phyloP scores from a whole-genome alignment of 805 yeast genomes.

The Hemisphaericaspora nanyangensis region DNA sequence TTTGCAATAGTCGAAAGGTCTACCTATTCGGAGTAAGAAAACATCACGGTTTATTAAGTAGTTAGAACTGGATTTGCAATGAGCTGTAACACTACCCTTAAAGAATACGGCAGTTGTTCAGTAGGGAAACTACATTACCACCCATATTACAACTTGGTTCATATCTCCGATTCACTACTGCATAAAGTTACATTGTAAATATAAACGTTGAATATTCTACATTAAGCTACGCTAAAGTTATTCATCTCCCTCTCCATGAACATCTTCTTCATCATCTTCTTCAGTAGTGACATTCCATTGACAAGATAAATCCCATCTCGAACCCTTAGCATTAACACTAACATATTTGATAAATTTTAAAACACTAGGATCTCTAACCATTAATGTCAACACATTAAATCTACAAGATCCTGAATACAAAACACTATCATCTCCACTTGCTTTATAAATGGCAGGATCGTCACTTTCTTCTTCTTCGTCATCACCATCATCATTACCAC shows the following conservation, averaged over 20 bases:
- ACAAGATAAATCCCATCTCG: constrained; percentile 85
- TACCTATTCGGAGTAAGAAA: too few relatives aligned
- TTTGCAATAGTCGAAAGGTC: too few relatives aligned
- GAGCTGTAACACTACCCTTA: too few relatives aligned
- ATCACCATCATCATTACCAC: constrained; percentile 41
- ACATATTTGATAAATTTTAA: constrained; percentile 90
- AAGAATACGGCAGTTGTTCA: too few relatives aligned
- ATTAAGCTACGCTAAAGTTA: too few relatives aligned
- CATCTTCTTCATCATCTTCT: constrained; percentile 40
- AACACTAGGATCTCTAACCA: constrained; percentile 81
- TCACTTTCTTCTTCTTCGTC: constrained; percentile 49
- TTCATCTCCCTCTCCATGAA: constrained; percentile 10
- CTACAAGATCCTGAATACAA: constrained; percentile 74
- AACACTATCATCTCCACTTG: constrained; percentile 63
- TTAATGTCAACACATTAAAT: constrained; percentile 77
- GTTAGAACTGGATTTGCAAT: too few relatives aligned
- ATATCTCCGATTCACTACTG: too few relatives aligned
- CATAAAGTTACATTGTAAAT: too few relatives aligned
- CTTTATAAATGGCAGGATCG: constrained; percentile 81
- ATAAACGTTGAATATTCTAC: too few relatives aligned
- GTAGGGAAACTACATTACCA: too few relatives aligned
- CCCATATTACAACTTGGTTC: too few relatives aligned
- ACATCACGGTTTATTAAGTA: too few relatives aligned
- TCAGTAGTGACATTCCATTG: constrained; percentile 69
- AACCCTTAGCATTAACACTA: constrained; percentile 80